These are phyloP conservation scores for Aureobasidium sp. DNA, from an alignment of 2,329 filamentous ascomycete species.

Conservation along the genomic window DNA sequence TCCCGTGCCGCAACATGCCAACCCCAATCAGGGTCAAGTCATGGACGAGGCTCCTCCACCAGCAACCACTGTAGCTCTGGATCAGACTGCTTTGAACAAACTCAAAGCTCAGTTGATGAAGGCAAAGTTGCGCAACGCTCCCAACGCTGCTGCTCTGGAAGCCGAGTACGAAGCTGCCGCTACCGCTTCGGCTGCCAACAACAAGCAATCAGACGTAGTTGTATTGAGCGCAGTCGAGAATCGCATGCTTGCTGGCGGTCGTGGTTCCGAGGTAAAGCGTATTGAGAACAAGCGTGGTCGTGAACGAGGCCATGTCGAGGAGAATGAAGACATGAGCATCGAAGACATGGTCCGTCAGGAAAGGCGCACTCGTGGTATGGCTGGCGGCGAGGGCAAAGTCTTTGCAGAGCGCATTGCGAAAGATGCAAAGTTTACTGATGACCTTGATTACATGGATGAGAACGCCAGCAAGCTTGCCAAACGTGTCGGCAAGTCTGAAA, in stretches of 20 bases:
- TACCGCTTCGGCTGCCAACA: conserved; percentile 48
- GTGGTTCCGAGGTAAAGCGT: conserved; percentile 65
- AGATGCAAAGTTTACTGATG: conserved; percentile 81
- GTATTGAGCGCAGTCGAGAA: conserved; percentile 84
- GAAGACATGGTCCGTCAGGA: conserved; percentile 97
- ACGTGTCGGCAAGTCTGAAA: conserved; percentile 77
- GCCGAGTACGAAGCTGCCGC: conserved; percentile 73
- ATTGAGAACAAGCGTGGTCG: conserved; percentile 73
- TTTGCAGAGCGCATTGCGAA: conserved; percentile 91
- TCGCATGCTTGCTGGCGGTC: conserved; percentile 72
- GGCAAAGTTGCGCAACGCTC: conserved; percentile 72
- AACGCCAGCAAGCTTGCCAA: conserved; percentile 85
- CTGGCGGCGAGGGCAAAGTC: conserved; percentile 69
- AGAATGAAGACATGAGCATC: conserved; percentile 92
- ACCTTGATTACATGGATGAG: conserved; percentile 95
- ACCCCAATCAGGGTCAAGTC: conserved; percentile 45
- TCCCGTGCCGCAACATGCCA: not conserved
- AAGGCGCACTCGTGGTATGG: conserved; percentile 68
- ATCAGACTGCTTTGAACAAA: conserved; percentile 76
- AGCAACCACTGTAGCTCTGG: conserved; percentile 47
- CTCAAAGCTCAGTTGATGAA: conserved; percentile 94
- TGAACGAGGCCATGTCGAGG: conserved; percentile 75
- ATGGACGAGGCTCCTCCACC: conserved; percentile 49
- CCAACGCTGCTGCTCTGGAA: conserved; percentile 69
- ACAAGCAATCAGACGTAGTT: conserved; percentile 58